Evolutionary conservation across 2,329 filamentous ascomycete genomes (phyloP).

Genomic region (Boeremia exigua): DNA sequence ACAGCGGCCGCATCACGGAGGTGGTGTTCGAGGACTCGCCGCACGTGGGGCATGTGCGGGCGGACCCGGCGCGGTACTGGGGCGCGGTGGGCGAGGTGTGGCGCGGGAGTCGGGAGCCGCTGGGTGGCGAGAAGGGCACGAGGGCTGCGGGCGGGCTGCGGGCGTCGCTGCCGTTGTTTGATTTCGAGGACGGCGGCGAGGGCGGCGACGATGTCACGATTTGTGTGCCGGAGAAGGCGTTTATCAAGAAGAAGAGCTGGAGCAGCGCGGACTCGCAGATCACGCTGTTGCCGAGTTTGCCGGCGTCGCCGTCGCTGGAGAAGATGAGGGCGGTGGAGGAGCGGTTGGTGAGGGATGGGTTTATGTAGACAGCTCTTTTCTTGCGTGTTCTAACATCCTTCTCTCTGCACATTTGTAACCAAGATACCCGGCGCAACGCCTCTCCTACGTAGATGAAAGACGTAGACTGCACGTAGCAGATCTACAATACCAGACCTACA

Average conservation of each 20-base stretch:
- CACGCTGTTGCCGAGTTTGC: conserved; percentile 2
- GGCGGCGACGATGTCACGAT: not conserved
- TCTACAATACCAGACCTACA: too few relatives aligned
- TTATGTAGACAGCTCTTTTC: not conserved
- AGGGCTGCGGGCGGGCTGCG: not conserved
- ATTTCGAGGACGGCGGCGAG: conserved; percentile 6
- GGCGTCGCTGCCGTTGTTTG: conserved; percentile 2
- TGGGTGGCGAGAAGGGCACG: not conserved
- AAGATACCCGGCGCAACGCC: not conserved
- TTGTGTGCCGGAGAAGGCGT: not conserved
- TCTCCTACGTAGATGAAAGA: too few relatives aligned
- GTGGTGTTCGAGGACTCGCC: conserved; percentile 62
- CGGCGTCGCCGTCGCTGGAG: not conserved
- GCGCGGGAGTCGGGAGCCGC: conserved; percentile 9
- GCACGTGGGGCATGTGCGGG: conserved; percentile 66
- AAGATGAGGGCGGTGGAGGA: conserved; percentile 8
- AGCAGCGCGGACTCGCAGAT: conserved; percentile 1
- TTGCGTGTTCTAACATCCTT: too few relatives aligned
- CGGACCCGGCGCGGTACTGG: conserved; percentile 65
- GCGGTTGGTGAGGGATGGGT: not conserved
- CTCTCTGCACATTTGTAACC: too few relatives aligned
- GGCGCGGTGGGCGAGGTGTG: conserved; percentile 31
- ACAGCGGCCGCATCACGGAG: conserved; percentile 56
- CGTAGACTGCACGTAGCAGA: too few relatives aligned
- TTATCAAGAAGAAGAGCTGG: conserved; percentile 8